These are phyloP conservation scores for Hysterangium stoloniferum DNA, from an alignment of 768 basidiomycete species.

Conservation along the genomic window DNA sequence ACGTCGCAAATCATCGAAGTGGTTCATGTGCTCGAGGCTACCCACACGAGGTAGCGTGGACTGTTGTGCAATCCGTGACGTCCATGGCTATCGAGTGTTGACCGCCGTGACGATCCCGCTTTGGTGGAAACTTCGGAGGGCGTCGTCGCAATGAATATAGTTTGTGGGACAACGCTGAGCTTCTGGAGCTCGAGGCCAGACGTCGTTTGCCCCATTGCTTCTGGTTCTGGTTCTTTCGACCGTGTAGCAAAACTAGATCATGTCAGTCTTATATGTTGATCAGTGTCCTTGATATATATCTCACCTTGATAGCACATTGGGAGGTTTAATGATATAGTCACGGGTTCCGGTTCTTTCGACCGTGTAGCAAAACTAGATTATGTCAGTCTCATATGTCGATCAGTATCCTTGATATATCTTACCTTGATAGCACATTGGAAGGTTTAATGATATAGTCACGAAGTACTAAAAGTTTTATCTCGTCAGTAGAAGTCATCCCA, in stretches of 20 bases:
- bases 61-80: slow-evolving; percentile 38
- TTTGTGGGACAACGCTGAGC: slow-evolving; percentile 84
- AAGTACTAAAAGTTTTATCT: slow-evolving; percentile 81
- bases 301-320: too few relatives aligned
- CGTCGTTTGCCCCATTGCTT: slow-evolving; percentile 48
- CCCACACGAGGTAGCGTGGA: slow-evolving; percentile 39
- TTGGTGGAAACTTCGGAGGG: slow-evolving; percentile 9
- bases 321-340: too few relatives aligned
- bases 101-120: background rate
- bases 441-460: slow-evolving; percentile 82
- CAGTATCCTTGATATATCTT: too few relatives aligned
- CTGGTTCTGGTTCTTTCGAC: slow-evolving; percentile 54
- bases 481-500: slow-evolving; percentile 77
- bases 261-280: slow-evolving; percentile 3
- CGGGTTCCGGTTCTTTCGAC: too few relatives aligned
- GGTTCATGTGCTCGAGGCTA: slow-evolving; percentile 48
- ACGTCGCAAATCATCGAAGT: slow-evolving; percentile 72
- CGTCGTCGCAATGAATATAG: slow-evolving; percentile 62
- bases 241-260: slow-evolving; percentile 57
- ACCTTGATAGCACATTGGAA: slow-evolving; percentile 75
- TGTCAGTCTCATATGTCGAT: too few relatives aligned
- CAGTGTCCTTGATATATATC: background rate
- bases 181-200: slow-evolving; percentile 76
- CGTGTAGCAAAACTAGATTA: too few relatives aligned
- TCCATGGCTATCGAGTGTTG: background rate